Evolutionary conservation across 768 basidiomycete species (phyloP), one percentile per base, ranked within the genome.

Genomic region (Phanerodontia chrysosporium): DNA sequence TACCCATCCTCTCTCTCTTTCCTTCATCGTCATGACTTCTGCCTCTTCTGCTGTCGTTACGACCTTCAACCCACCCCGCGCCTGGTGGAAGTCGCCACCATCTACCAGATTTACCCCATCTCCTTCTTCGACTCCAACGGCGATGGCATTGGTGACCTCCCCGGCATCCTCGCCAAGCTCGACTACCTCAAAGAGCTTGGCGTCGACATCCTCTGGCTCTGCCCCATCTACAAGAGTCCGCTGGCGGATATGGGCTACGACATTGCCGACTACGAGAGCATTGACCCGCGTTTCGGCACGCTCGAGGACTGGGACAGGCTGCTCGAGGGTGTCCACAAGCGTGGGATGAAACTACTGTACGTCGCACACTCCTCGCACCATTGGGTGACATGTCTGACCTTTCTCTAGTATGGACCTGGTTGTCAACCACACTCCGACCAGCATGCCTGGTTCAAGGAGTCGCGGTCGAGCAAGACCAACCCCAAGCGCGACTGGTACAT

Each of bases 401-500:
- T 2, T n/a, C n/a, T 49, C 66, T 32, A 87, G 86, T 72, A 87
- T 89, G 84, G 88, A 91, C 66, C 79, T 91, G 1, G 89, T 90
- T 24, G 83, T 85, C 9, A 90, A 90, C 69, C 88, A 89, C 67
- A 82, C 82, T 89, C 87, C 0, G 79, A 84, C 70, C 61, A 89
- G 85, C 89, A 90, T 63, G 78, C 75, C 14, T 91, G 90, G 89
- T 92, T 90, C 73, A 60, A 78, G 30, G 75, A 82, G 64, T 85
- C 86, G 73, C 80, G 63, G 68, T 77, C 71, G 66, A 82, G 74
- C 46, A 74, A 75, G 49, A 69, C 73, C 8, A 75, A 80, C 65
- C 79, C 83, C 0, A 89, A 87, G 68, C 80, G 88, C 14, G 81
- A 90, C 66, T 90, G 87, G 86, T 92, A 89, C 70, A 78, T 86